These are phyloP conservation scores for Sporothrix brunneoviolacea DNA, from an alignment of 2,329 filamentous ascomycete species.

Conservation along the genomic window DNA sequence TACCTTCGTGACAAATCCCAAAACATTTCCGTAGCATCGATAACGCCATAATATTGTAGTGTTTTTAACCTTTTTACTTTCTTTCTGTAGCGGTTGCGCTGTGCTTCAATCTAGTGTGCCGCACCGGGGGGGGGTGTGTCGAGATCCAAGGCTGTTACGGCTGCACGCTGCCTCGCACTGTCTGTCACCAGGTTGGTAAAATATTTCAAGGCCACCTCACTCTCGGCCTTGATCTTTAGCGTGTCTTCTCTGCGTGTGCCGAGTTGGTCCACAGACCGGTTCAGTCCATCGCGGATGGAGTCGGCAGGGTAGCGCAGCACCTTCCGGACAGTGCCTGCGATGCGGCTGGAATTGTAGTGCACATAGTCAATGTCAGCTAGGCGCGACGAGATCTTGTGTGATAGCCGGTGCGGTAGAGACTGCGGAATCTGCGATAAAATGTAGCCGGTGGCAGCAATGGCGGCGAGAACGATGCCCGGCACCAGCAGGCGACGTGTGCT, in stretches of 20 bases:
- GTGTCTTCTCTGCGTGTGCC: slow-evolving; percentile 74
- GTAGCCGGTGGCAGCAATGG: slow-evolving; percentile 69
- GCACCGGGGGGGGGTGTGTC: slow-evolving; percentile 28
- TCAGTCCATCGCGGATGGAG: slow-evolving; percentile 74
- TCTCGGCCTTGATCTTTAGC: slow-evolving; percentile 72
- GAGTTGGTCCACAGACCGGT: slow-evolving; percentile 79
- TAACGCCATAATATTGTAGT: background rate
- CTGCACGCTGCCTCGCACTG: slow-evolving; percentile 45
- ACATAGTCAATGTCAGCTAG: slow-evolving; percentile 84
- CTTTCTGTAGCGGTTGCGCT: background rate
- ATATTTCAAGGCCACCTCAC: slow-evolving; percentile 81
- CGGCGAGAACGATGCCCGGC: slow-evolving; percentile 70
- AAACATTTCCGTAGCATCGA: no score
- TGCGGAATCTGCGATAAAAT: slow-evolving; percentile 80
- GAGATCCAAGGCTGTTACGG: slow-evolving; percentile 47
- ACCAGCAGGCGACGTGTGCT: slow-evolving; percentile 75
- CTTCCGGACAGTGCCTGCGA: slow-evolving; percentile 78
- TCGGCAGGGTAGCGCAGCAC: slow-evolving; percentile 83
- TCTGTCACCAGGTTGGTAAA: slow-evolving; percentile 77
- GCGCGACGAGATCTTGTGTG: slow-evolving; percentile 74
- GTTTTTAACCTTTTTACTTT: background rate
- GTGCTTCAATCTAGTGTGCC: background rate
- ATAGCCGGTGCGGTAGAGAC: slow-evolving; percentile 79
- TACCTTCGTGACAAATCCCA: no score
- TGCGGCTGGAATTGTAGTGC: slow-evolving; percentile 78